Evolutionary conservation across 768 basidiomycete species (phyloP), one percentile per base, ranked within the genome.

Genomic region (Floccularia luteovirens): DNA sequence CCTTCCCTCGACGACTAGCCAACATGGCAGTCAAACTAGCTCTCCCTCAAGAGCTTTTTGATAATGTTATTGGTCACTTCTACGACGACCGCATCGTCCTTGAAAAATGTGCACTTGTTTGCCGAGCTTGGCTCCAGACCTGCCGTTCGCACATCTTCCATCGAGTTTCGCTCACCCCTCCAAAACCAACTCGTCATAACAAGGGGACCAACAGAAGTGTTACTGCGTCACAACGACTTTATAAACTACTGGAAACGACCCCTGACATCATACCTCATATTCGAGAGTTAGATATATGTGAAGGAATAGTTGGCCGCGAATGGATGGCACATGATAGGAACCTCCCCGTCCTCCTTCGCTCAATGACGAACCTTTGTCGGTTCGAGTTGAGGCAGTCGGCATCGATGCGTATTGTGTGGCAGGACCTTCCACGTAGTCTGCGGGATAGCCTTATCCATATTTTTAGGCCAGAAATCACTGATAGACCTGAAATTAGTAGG

Each of bases 21-120:
- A 19, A n/a, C n/a, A 45, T 39, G 44, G 7, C 19, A 13, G 22
- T 36, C 14, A 36, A n/a, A n/a, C n/a, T n/a, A n/a, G n/a, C 21
- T 2, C 42, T 61, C 3, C 62, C 58, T 1, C 58, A 55, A 38
- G 60, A 60, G 41, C 48, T 61, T 23, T 47, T 56, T 33, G 54
- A 60, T 44, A 41, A 44, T 31, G 42, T 55, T 39, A 48, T 58
- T 16, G 54, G 53, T 43, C 47, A 55, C 23, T 47, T 54, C 22
- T 52, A 55, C 35, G 46, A 43, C 24, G 51, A 60, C 36, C 38
- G 19, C 11, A 22, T 43, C 4, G 36, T 49, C 6, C 48, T 60
- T 5, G 47, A 45, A 19, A 33, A 32, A 7, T 61, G 58, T 22
- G 55, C 56, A 0, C 48, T 57, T n/a, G 57, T 58, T 31, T 55